Conservation (phyloP, 2,329 filamentous ascomycete species). For the Cytospora schulzeri region DNA sequence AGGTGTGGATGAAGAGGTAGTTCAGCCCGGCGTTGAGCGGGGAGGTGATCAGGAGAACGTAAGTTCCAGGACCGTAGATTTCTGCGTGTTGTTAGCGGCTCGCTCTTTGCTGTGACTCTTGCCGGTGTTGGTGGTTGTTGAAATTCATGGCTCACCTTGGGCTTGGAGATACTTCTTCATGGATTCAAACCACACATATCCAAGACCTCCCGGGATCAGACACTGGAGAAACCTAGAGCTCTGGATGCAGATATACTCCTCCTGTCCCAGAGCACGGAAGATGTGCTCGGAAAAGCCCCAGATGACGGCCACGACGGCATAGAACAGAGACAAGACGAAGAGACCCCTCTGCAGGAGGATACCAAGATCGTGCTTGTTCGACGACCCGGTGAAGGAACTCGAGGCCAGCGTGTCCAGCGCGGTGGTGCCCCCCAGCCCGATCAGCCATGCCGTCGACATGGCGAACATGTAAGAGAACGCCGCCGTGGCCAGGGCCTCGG, state of each 20-base stretch:
- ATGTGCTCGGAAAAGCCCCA: slow-evolving; percentile 77
- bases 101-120: neutral
- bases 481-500: slow-evolving; percentile 77
- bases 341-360: slow-evolving; percentile 77
- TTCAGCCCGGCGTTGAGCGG: slow-evolving; percentile 81
- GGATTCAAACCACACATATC: slow-evolving; percentile 85
- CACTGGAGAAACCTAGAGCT: slow-evolving; percentile 73
- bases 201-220: slow-evolving; percentile 78
- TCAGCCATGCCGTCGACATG: slow-evolving; percentile 85
- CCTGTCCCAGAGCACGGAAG: slow-evolving; percentile 75
- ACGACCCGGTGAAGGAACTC: slow-evolving; percentile 78
- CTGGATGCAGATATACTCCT: slow-evolving; percentile 73
- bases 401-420: slow-evolving; percentile 85
- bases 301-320: slow-evolving; percentile 69
- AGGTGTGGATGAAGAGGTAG: slow-evolving; percentile 74
- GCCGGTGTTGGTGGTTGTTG: neutral
- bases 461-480: slow-evolving; percentile 95
- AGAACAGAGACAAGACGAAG: slow-evolving; percentile 71
- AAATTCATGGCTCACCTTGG: slow-evolving; percentile 69
- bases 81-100: slow-evolving; percentile 33
- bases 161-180: slow-evolving; percentile 89
- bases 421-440: slow-evolving; percentile 82
- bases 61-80: slow-evolving; percentile 81
- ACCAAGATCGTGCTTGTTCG: slow-evolving; percentile 76
- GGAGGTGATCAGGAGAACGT: slow-evolving; percentile 79